Evolutionary conservation across 2,329 filamentous ascomycete genomes (phyloP).

Genomic region (Nothopassalora personata): DNA sequence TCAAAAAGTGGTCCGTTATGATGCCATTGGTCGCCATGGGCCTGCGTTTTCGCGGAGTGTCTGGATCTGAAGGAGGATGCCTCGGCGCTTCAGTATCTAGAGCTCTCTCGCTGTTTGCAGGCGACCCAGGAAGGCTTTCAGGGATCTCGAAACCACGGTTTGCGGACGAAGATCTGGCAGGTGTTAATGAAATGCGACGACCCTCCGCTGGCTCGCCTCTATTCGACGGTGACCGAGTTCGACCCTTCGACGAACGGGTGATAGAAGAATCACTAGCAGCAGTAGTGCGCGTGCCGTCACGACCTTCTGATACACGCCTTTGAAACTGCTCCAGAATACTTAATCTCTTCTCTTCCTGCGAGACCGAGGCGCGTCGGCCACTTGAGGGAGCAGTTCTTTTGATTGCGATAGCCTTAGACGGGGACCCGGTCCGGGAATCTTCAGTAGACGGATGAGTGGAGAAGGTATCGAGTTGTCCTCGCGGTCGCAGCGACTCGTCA

Average conservation of each 20-base stretch:
- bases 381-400: not conserved
- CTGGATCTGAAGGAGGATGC: not conserved
- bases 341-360: not conserved
- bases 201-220: not conserved
- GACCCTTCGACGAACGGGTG: not conserved
- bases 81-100: not conserved
- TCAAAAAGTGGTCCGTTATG: not conserved
- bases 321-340: not conserved
- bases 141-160: not conserved
- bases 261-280: not conserved
- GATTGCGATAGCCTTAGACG: not conserved
- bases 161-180: not conserved
- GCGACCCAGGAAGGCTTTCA: not conserved
- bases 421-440: not conserved
- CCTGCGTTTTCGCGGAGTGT: not conserved
- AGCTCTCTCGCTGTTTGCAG: not conserved
- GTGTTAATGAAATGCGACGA: not conserved
- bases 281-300: not conserved
- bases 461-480: not conserved
- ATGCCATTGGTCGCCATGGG: not conserved
- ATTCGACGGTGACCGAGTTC: not conserved
- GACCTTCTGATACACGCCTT: not conserved
- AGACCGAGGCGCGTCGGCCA: not conserved
- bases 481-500: not conserved
- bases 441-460: not conserved